Evolutionary conservation across 768 basidiomycete species (phyloP).

Genomic region (Rhizopogon roseolus): DNA sequence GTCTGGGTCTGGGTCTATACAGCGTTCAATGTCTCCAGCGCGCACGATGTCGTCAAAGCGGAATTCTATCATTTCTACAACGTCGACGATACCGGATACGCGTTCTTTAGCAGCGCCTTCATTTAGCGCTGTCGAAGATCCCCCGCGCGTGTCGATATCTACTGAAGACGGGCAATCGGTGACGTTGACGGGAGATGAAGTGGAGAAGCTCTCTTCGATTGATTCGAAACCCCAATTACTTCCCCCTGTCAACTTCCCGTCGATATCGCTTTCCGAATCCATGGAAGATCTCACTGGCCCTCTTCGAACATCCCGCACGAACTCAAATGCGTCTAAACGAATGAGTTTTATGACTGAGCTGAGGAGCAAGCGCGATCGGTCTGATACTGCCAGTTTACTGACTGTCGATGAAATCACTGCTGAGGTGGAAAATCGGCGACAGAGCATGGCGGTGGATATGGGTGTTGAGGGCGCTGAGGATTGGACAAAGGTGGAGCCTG

Average conservation of each 20-base stretch:
- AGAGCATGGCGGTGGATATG: slow-evolving; percentile 41
- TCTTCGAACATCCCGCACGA: slow-evolving; percentile 34
- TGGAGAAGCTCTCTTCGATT: slow-evolving; percentile 23
- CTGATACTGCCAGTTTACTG: slow-evolving; percentile 86
- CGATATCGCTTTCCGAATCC: slow-evolving; percentile 78
- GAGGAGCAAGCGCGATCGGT: slow-evolving; percentile 75
- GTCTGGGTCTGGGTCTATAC: slow-evolving; percentile 11
- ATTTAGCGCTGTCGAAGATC: slow-evolving; percentile 34
- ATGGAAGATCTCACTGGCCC: slow-evolving; percentile 49
- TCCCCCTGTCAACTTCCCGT: slow-evolving; percentile 74
- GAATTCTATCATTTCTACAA: slow-evolving; percentile 27
- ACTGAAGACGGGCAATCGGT: slow-evolving; percentile 67
- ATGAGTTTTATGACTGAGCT: slow-evolving; percentile 81
- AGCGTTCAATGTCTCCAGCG: slow-evolving; percentile 35
- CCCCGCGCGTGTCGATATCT: slow-evolving; percentile 72
- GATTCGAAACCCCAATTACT: slow-evolving; percentile 52
- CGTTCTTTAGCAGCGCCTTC: slow-evolving; percentile 11
- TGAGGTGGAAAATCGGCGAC: slow-evolving; percentile 71
- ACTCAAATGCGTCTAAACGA: slow-evolving; percentile 52
- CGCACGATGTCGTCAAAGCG: slow-evolving; percentile 46
- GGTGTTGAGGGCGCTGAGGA: slow-evolving; percentile 55
- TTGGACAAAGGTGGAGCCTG: slow-evolving; percentile 66
- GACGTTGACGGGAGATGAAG: slow-evolving; percentile 52
- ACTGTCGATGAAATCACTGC: slow-evolving; percentile 99
- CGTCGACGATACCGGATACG: slow-evolving; percentile 34